These are phyloP conservation scores for Rhizopogon sp. DNA, from an alignment of 768 basidiomycete species.

Conservation along the genomic window DNA sequence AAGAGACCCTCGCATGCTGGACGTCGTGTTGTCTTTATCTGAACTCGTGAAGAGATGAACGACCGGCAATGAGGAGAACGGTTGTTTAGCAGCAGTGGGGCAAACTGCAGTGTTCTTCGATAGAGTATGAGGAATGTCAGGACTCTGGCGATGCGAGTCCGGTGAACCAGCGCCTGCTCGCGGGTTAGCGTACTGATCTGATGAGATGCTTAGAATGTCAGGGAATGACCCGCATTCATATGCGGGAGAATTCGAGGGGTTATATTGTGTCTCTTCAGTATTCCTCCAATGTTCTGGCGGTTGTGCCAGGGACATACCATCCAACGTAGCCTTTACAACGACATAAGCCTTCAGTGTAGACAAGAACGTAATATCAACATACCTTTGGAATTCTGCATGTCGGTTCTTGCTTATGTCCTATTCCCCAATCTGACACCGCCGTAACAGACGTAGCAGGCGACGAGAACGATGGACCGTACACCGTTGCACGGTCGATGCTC, in stretches of 20 bases:
- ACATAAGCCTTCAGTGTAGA: neutral
- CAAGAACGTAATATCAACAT: neutral
- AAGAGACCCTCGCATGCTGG: neutral
- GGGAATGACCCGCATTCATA: neutral
- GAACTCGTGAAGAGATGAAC: neutral
- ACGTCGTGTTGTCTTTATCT: neutral
- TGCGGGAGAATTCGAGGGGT: neutral
- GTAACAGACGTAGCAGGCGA: neutral
- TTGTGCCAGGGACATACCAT: neutral
- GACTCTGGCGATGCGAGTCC: neutral
- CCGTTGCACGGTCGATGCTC: neutral
- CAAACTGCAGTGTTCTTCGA: neutral
- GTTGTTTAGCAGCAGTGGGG: neutral
- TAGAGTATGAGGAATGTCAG: neutral
- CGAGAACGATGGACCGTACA: neutral
- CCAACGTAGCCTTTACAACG: neutral
- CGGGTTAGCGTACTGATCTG: neutral
- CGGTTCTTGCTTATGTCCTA: neutral
- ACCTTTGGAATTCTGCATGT: neutral
- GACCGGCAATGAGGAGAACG: neutral
- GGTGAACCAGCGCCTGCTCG: neutral
- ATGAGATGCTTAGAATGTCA: neutral
- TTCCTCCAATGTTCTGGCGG: neutral
- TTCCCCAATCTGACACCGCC: neutral
- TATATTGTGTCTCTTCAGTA: neutral